Conservation (phyloP, 306 rosid species). For the Echinosophora koreensis region DNA sequence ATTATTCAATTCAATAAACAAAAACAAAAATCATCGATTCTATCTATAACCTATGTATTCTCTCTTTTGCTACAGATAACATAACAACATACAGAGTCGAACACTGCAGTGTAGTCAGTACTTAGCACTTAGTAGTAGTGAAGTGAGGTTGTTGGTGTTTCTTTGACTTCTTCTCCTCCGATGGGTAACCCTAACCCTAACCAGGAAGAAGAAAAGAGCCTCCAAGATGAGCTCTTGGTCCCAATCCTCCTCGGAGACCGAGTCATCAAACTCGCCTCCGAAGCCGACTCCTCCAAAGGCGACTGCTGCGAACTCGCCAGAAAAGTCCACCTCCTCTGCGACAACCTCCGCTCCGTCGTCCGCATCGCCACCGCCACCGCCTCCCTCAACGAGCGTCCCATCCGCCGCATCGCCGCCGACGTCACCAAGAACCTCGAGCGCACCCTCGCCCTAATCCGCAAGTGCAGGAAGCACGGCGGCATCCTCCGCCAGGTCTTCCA, state of each 20-base stretch:
- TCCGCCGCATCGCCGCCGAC: conserved; percentile 73
- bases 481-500: conserved; percentile 78
- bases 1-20: background rate
- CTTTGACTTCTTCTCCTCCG: background rate
- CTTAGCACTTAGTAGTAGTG: too few species aligned
- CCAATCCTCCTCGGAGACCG: conserved; percentile 75
- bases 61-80: background rate
- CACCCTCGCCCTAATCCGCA: conserved; percentile 64
- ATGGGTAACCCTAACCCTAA: conserved; percentile 50
- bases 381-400: conserved; percentile 74
- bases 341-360: conserved; percentile 70
- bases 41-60: background rate
- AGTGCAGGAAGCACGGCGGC: conserved; percentile 68
- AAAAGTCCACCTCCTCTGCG: conserved; percentile 68
- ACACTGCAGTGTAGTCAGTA: background rate
- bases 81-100: background rate
- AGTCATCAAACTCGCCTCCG: conserved; percentile 71
- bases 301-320: conserved; percentile 68
- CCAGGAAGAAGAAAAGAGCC: conserved; percentile 54
- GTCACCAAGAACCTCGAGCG: conserved; percentile 71
- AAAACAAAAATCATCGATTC: background rate
- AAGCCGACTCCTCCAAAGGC: conserved; percentile 66
- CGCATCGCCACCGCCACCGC: conserved; percentile 57
- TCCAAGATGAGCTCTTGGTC: conserved; percentile 66
- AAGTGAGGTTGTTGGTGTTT: background rate